Evolutionary conservation across 371 early-diverging fungal genomes (phyloP).

Genomic region (Mucor indicus): DNA sequence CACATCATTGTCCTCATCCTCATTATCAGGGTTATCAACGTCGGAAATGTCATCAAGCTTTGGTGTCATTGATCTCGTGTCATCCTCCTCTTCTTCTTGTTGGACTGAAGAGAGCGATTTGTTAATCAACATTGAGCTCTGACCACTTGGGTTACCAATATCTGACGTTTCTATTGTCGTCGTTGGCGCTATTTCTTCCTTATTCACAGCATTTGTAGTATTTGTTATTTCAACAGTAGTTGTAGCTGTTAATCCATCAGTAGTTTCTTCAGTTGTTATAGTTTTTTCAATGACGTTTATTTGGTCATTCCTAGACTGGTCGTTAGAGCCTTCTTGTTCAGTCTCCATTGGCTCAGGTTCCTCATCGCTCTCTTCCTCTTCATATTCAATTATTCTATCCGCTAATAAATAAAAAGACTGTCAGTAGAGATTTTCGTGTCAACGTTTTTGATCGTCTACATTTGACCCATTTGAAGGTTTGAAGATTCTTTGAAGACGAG

Average conservation of each 20-base stretch:
- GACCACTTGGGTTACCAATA: constrained; percentile 7
- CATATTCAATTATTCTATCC: constrained; percentile 45
- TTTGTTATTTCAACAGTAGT: not conserved
- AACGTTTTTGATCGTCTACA: no score
- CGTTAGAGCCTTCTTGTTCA: not conserved
- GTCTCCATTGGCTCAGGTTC: constrained; percentile 17
- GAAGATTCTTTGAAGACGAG: constrained; percentile 45
- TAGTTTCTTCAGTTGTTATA: not conserved
- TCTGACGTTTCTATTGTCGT: no score
- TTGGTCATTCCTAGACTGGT: no score
- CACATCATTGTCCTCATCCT: constrained; percentile 26
- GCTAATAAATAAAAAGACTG: constrained; percentile 20
- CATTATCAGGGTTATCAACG: constrained; percentile 29
- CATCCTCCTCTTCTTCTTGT: constrained; percentile 15
- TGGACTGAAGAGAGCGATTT: constrained; percentile 10
- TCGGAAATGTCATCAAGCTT: constrained; percentile 47
- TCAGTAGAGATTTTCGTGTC: no score
- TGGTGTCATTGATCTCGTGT: constrained; percentile 36
- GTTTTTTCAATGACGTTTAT: not conserved
- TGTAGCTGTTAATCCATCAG: not conserved
- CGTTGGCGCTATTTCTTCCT: not conserved
- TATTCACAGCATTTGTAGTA: not conserved
- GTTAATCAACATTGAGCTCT: constrained; percentile 9
- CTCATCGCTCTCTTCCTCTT: constrained; percentile 34
- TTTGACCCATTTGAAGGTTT: constrained; percentile 59